phyloP scores from a whole-genome alignment of 2,329 filamentous ascomycete genomes.

The Xylariales sp. region DNA sequence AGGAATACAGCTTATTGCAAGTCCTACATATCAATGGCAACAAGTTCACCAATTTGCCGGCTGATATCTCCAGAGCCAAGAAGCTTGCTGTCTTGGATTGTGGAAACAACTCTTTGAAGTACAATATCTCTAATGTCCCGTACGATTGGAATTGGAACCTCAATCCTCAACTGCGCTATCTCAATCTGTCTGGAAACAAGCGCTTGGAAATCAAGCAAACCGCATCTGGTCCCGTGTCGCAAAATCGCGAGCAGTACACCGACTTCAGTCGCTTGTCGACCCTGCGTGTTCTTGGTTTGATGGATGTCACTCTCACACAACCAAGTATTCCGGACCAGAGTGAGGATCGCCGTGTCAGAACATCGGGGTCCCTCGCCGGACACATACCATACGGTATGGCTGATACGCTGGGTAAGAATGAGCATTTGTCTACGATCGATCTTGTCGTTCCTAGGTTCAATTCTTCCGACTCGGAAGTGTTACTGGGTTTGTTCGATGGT shows the following conservation, averaged over 20 bases:
- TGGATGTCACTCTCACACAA: constrained; percentile 95
- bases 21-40: constrained; percentile 95
- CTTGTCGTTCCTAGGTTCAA: constrained; percentile 91
- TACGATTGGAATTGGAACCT: constrained; percentile 99
- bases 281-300: constrained; percentile 82
- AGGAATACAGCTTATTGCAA: constrained; percentile 81
- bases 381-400: constrained; percentile 96
- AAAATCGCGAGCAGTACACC: constrained; percentile 67
- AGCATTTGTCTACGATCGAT: constrained; percentile 93
- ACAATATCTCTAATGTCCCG: constrained; percentile 98
- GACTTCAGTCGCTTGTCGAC: constrained; percentile 85
- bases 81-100: constrained; percentile 90
- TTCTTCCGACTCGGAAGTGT: constrained; percentile 81
- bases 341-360: constrained; percentile 90
- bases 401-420: constrained; percentile 85
- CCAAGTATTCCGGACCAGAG: constrained; percentile 92
- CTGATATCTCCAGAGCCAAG: constrained; percentile 89
- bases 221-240: constrained; percentile 46
- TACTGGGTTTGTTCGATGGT: constrained; percentile 94
- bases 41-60: constrained; percentile 93
- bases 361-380: constrained; percentile 90
- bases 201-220: constrained; percentile 82
- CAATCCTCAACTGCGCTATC: constrained; percentile 89
- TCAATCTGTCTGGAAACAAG: constrained; percentile 96
- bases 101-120: constrained; percentile 91